Conservation (phyloP, 345 rosid genomes). For the Psidium guajava region DNA sequence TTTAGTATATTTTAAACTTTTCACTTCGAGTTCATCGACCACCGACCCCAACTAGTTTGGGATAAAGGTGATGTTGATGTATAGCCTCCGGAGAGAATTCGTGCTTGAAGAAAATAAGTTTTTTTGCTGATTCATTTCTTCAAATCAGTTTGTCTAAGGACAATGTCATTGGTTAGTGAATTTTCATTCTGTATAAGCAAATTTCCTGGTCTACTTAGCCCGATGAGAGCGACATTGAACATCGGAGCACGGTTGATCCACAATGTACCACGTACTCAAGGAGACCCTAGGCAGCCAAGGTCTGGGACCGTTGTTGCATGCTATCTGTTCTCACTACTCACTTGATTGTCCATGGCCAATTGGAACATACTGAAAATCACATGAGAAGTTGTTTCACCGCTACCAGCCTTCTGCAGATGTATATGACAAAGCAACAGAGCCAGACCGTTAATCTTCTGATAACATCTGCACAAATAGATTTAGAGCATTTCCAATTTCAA, state of each 20-base stretch:
- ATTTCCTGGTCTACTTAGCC: not conserved
- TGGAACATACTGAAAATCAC: not conserved
- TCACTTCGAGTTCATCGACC: too few species aligned
- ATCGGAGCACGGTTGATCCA: not conserved
- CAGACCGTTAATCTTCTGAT: not conserved
- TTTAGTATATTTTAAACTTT: too few species aligned
- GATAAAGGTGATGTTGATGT: too few species aligned
- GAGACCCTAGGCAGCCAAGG: not conserved
- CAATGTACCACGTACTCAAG: not conserved
- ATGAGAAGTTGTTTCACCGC: not conserved
- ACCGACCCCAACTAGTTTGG: too few species aligned
- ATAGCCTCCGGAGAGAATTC: slow-evolving; percentile 4
- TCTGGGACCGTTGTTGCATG: not conserved
- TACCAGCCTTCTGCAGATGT: not conserved
- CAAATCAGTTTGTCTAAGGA: not conserved
- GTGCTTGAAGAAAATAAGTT: not conserved
- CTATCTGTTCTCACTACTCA: not conserved
- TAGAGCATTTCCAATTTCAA: not conserved
- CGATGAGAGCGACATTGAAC: not conserved
- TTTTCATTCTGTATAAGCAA: not conserved
- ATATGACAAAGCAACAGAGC: not conserved
- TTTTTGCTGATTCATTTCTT: not conserved
- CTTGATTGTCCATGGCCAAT: not conserved
- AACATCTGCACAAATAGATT: not conserved
- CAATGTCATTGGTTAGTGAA: not conserved